Base-by-base conservation (phyloP, 352 stramenopile genomes). In the Phytophthora quininea region DNA sequence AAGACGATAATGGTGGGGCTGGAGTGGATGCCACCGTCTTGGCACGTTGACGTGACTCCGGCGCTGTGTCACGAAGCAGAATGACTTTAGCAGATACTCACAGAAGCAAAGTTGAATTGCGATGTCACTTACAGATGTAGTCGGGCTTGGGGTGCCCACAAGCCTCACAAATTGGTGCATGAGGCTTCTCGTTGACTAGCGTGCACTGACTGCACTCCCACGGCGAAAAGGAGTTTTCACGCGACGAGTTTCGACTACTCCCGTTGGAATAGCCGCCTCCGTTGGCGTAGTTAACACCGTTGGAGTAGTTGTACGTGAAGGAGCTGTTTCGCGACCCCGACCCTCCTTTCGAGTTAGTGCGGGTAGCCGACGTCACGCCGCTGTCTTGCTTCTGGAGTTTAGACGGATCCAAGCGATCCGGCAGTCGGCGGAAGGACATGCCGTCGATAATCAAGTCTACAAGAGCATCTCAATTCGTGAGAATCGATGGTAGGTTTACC, bases 361-460 rank as follows among this genome's bases (percentile, higher is more conserved):
- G 59, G 12, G 69, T 63, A 9, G 67, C 59, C 4, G 71, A 76
- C 2, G 72, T 73, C 8, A 80, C 70, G 15, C 35, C 71, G 51
- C 52, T 71, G 12, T 53, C 57, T 63, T 80, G 40, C 48, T 76
- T 74, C 53, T 74, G 71, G 19, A 76, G 54, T 43, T 72, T 71
- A 32, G 73, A 77, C 9, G 79, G 64, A 35, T 89, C 71, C 54
- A 94, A 63, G 29, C 86, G 77, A 8, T 94, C 82, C 1, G 86
- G 86, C 14, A 94, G 65, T 0, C 86, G 86, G 19, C 86, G 84
- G 74, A 94, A 94, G 8, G 86, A 94, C 37, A 92, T 79, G 24
- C 79, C 77, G 37, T 94, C 86, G 37, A 94, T 86, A 68, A 92
- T 92, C 58, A 94, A 71, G 56, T 94, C 86, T 93, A 58, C 19